These are phyloP conservation scores for Diplocarpon mali DNA, from an alignment of 2,329 filamentous ascomycete species.

Conservation along the genomic window DNA sequence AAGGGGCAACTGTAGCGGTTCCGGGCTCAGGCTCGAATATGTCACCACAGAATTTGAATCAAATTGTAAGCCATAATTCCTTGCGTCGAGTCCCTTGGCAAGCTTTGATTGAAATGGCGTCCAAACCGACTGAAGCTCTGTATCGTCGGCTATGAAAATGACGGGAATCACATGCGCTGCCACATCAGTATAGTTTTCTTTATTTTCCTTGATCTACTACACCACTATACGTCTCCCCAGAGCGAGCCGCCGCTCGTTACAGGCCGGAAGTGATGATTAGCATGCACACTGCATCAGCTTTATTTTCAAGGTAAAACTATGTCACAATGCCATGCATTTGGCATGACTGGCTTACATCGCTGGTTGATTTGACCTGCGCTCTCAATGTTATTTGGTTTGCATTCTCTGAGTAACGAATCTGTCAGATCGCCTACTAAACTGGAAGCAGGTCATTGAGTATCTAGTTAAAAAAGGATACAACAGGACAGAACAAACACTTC, in stretches of 20 bases:
- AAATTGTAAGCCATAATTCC: slow-evolving; percentile 62
- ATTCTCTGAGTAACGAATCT: not conserved
- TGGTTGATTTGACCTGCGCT: not conserved
- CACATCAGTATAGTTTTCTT: no score
- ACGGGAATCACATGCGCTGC: no score
- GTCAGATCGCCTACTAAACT: slow-evolving; percentile 1
- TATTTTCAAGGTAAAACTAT: no score
- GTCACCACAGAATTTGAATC: slow-evolving; percentile 85
- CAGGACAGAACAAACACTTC: slow-evolving; percentile 81
- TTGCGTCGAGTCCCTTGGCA: not conserved
- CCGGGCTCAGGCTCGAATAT: slow-evolving; percentile 35
- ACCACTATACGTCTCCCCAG: no score
- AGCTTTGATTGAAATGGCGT: not conserved
- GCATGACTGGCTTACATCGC: not conserved
- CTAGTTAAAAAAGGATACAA: slow-evolving; percentile 91
- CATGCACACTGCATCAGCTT: no score
- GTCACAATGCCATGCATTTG: no score
- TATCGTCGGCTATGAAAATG: no score
- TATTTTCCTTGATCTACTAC: no score
- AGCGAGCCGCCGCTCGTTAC: no score
- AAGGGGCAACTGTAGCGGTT: slow-evolving; percentile 33
- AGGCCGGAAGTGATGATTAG: no score
- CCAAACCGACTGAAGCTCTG: not conserved
- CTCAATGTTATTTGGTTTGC: not conserved
- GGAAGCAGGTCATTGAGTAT: slow-evolving; percentile 72